Evolutionary conservation across 1,284 basidiomycete genomes (phyloP), one percentile per base, ranked within the genome.

Genomic region (Cryptococcus deneoformans): DNA sequence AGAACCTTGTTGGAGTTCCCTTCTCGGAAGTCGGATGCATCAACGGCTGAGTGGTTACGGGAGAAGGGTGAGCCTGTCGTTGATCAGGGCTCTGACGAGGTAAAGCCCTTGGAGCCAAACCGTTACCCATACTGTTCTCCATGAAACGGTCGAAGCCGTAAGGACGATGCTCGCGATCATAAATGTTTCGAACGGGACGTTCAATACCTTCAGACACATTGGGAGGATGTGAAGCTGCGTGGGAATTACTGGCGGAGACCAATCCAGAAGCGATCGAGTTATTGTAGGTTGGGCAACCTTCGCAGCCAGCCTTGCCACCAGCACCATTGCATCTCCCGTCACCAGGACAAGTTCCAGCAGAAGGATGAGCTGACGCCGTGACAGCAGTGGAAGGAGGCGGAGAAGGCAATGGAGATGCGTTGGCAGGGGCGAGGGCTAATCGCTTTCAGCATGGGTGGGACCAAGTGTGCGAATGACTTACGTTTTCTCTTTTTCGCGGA

Each of bases 321-420:
- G 90, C 92, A 62, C 93, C 93, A 79, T 97, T 91, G 79, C 93
- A 97, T 65, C 90, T 85, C 42, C 93, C 93, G 78, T 94, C 93
- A 58, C 93, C 93, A 6, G 93, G 93, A 77, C 93, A 97, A 16
- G 92, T 92, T 50, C 92, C 89, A 5, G 68, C 72, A 24, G 62
- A 56, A 7, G 68, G 69, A 50, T 58, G 63, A 46, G 36, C 37
- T 16, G 58, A 39, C 20, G 58, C 55, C 11, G 47, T 53, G 8
- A 49, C 48, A 29, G 51, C 54, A 3, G 67, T 60, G 2, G 67
- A 61, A 10, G 63, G 59, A 4, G 67, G 63, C 2, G 73, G 66
- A 9, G 71, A 69, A 14, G 69, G 65, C 11, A 62, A 54, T 6
- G 56, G 63, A 24, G 65, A 65, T 5, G 57, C 60, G n/a, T 58